phyloP scores from a whole-genome alignment of 23 red algal genomes.

The Gracilariopsis chorda region DNA sequence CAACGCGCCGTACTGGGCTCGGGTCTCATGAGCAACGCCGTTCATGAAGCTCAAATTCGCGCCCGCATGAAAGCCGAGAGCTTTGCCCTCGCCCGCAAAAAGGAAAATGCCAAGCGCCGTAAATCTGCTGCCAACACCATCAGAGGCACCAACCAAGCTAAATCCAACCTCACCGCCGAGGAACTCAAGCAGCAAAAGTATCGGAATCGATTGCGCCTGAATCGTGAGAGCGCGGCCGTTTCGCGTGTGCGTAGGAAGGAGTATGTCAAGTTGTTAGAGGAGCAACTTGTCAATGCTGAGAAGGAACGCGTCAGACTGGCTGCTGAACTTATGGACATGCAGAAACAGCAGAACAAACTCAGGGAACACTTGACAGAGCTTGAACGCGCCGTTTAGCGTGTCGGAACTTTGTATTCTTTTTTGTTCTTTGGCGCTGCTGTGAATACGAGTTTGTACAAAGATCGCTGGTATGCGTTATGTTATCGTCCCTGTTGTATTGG shows the following conservation, averaged over 20 bases:
- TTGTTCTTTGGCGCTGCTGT: background rate
- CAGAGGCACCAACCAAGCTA: background rate
- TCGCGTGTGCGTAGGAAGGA: constrained; percentile 33
- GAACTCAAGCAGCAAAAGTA: constrained; percentile 46
- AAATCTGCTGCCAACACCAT: background rate
- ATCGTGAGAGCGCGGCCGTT: constrained; percentile 54
- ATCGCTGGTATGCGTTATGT: too few species aligned
- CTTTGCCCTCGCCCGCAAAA: constrained; percentile 40
- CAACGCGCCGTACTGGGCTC: constrained; percentile 44
- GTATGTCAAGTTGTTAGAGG: constrained; percentile 53
- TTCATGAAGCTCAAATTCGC: constrained; percentile 46
- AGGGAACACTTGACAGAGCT: constrained; percentile 17
- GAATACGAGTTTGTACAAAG: too few species aligned
- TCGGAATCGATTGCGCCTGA: constrained; percentile 21
- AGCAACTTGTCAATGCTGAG: constrained; percentile 55
- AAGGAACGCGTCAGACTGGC: constrained; percentile 49
- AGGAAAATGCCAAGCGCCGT: background rate
- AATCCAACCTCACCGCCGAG: constrained; percentile 23
- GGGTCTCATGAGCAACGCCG: constrained; percentile 31
- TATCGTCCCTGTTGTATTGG: too few species aligned
- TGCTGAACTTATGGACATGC: constrained; percentile 40
- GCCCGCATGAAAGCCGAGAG: constrained; percentile 49
- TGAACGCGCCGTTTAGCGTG: background rate
- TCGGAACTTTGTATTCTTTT: background rate
- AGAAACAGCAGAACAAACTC: constrained; percentile 36